Evolutionary conservation across 2,329 filamentous ascomycete species (phyloP).

Genomic region (Aspergillus udagawae): DNA sequence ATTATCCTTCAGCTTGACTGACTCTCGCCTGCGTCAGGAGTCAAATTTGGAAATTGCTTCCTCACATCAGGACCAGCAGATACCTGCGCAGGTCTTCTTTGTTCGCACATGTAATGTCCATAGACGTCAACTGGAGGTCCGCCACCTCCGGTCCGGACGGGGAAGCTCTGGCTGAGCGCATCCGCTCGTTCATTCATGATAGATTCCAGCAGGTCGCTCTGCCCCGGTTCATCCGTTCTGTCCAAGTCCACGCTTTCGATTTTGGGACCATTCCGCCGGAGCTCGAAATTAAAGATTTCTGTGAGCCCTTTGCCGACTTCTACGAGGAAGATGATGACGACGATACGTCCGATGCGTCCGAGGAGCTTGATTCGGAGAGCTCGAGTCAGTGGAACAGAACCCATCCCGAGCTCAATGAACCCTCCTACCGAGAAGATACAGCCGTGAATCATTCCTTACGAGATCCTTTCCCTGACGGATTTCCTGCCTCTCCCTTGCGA

Average conservation of each 20-base stretch:
- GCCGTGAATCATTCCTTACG: slow-evolving; percentile 24
- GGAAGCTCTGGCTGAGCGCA: slow-evolving; percentile 73
- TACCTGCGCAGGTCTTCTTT: not conserved
- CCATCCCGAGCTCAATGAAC: slow-evolving; percentile 22
- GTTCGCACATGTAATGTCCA: slow-evolving; percentile 66
- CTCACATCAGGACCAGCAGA: not conserved
- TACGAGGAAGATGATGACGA: slow-evolving; percentile 73
- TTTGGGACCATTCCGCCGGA: slow-evolving; percentile 80
- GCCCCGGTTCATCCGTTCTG: slow-evolving; percentile 93
- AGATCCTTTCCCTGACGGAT: slow-evolving; percentile 26
- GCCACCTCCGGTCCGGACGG: slow-evolving; percentile 88
- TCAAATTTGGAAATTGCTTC: not conserved
- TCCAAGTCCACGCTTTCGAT: slow-evolving; percentile 89
- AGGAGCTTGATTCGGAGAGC: slow-evolving; percentile 27
- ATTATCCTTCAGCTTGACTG: not conserved
- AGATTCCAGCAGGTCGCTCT: slow-evolving; percentile 90
- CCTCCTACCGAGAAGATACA: slow-evolving; percentile 29
- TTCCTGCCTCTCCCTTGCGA: slow-evolving; percentile 30
- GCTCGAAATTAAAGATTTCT: slow-evolving; percentile 93
- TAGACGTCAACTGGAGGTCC: slow-evolving; percentile 94
- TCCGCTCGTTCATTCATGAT: slow-evolving; percentile 90
- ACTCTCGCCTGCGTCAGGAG: too few relatives aligned
- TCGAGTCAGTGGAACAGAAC: slow-evolving; percentile 17
- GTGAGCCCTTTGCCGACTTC: slow-evolving; percentile 91
- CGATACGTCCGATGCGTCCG: slow-evolving; percentile 33